Evolutionary conservation across 1,284 basidiomycete species (phyloP).

Genomic region (Erythrobasidium hasegawianum): DNA sequence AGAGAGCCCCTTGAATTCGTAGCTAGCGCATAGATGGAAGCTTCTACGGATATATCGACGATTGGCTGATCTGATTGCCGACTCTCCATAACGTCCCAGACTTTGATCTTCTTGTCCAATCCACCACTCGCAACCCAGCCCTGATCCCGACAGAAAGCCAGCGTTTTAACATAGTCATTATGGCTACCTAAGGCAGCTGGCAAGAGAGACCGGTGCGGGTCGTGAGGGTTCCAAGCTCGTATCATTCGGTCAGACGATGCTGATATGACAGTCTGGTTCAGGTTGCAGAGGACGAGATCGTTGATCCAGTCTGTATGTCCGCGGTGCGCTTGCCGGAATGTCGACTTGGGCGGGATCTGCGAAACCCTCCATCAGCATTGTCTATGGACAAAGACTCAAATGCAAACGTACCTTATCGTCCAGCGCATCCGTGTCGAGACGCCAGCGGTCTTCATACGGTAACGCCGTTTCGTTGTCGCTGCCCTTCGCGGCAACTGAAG

Average conservation of each 20-base stretch:
- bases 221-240: constrained; percentile 89
- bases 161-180: constrained; percentile 83
- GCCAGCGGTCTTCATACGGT: constrained; percentile 72
- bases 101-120: constrained; percentile 85
- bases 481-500: constrained; percentile 1
- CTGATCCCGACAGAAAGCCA: constrained; percentile 70
- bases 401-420: constrained; percentile 2
- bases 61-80: constrained; percentile 44
- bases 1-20: constrained; percentile 67
- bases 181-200: constrained; percentile 76
- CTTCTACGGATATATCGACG: constrained; percentile 16
- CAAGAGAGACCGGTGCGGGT: constrained; percentile 57
- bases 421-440: constrained; percentile 57
- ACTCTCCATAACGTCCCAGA: constrained; percentile 73
- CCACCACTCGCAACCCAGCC: constrained; percentile 89
- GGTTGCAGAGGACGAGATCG: constrained; percentile 85
- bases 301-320: constrained; percentile 84
- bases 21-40: constrained; percentile 50
- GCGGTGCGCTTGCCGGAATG: constrained; percentile 48
- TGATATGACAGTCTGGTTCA: constrained; percentile 91
- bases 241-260: constrained; percentile 94
- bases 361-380: background rate
- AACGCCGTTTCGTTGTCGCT: constrained; percentile 47
- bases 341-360: constrained; percentile 43
- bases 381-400: background rate